Conservation (phyloP, 495 filamentous ascomycete genomes). For the Delitschia confertaspora region DNA sequence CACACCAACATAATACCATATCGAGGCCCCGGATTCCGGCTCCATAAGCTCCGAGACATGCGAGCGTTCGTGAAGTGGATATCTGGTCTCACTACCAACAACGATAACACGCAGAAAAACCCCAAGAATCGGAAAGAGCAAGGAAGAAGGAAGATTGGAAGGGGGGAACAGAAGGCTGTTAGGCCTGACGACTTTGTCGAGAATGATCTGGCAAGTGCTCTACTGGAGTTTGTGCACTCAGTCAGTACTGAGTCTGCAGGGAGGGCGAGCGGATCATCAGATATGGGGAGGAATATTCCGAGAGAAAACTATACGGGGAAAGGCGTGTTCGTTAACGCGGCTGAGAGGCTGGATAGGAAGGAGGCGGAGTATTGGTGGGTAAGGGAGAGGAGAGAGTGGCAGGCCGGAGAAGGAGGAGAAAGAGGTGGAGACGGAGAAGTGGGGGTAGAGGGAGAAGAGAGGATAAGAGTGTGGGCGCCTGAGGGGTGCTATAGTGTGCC, state of each 20-base stretch:
- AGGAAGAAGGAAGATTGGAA: no score
- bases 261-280: no score
- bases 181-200: not conserved
- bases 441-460: no score
- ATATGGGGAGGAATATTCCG: no score
- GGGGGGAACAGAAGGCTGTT: slow-evolving; percentile 1
- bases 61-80: not conserved
- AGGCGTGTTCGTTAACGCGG: no score
- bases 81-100: not conserved
- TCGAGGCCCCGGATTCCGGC: not conserved
- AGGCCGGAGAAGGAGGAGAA: not conserved
- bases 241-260: no score
- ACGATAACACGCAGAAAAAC: not conserved
- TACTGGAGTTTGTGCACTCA: no score
- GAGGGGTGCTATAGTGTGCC: no score
- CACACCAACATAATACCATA: no score
- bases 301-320: no score
- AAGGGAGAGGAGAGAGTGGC: not conserved
- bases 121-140: not conserved
- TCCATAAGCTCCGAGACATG: not conserved
- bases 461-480: no score
- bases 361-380: not conserved
- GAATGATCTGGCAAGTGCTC: not conserved
- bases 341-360: no score
- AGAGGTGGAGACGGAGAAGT: not conserved